Percentiles rank a stretch among this genome's conserved stretches.
phyloP scores from a whole-genome alignment of 176 grass and related monocot genomes.

The Phragmites australis region DNA sequence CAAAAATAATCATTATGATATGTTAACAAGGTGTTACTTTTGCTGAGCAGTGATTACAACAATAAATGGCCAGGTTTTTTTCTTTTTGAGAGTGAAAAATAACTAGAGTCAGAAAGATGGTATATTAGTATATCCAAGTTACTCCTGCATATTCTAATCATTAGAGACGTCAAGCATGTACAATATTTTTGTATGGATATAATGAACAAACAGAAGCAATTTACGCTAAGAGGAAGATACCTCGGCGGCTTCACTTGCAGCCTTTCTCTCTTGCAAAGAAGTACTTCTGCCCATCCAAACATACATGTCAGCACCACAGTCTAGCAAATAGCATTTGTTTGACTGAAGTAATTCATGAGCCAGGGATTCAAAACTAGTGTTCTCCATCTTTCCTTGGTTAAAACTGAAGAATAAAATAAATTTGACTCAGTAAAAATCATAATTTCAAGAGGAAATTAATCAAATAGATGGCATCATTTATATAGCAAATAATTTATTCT shows the following conservation, averaged over 20 bases:
- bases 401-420: conserved; percentile 53
- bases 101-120: conserved; percentile 1
- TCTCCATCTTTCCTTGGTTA: conserved; percentile 60
- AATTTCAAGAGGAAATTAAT: conserved; percentile 33
- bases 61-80: not conserved
- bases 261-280: conserved; percentile 85
- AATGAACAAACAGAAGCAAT: not conserved
- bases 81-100: not conserved
- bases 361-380: conserved; percentile 58
- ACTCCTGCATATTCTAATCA: not conserved
- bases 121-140: not conserved
- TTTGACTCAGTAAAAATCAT: conserved; percentile 24
- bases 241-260: conserved; percentile 78
- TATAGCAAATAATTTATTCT: conserved; percentile 18
- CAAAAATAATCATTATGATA: not conserved
- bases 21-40: conserved; percentile 13
- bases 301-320: conserved; percentile 73
- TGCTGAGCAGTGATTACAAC: not conserved
- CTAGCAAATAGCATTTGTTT: conserved; percentile 89
- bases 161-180: not conserved
- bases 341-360: conserved; percentile 68
- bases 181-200: not conserved
- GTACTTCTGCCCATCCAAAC: conserved; percentile 92
- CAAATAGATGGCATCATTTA: conserved; percentile 19
- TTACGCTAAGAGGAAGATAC: conserved; percentile 44